A percentile compares a stretch with the other conserved stretches of the same genome.
Evolutionary conservation across 164 flowering plant species (phyloP).

Genomic region (Umbilicus rupestris): DNA sequence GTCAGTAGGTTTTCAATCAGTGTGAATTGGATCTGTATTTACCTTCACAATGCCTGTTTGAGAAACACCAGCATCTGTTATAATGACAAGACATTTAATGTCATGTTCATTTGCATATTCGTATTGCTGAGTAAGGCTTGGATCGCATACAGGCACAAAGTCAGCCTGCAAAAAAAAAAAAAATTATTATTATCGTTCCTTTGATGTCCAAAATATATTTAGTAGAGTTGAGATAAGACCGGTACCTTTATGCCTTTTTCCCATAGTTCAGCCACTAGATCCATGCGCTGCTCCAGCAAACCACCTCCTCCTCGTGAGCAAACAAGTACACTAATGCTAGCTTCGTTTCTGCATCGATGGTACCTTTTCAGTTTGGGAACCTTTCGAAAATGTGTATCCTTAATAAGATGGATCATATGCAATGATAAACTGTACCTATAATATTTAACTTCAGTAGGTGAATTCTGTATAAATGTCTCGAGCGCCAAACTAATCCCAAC

Average conservation of each 20-base stretch:
- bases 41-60: slow-evolving; percentile 72
- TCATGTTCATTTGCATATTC: slow-evolving; percentile 97
- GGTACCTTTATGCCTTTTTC: slow-evolving; percentile 66
- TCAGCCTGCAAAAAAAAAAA: slow-evolving; percentile 55
- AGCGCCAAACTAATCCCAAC: slow-evolving; percentile 88
- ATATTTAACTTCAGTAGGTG: slow-evolving; percentile 43
- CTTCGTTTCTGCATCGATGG: slow-evolving; percentile 45
- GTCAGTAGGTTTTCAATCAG: neutral
- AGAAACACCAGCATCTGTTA: slow-evolving; percentile 64
- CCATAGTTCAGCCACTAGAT: slow-evolving; percentile 79
- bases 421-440: slow-evolving; percentile 31
- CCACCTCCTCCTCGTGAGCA: slow-evolving; percentile 98
- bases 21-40: slow-evolving; percentile 7
- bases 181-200: slow-evolving; percentile 5
- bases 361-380: neutral
- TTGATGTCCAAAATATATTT: neutral
- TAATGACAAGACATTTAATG: slow-evolving; percentile 73
- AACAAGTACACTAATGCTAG: slow-evolving; percentile 46
- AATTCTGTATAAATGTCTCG: slow-evolving; percentile 61
- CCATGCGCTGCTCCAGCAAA: slow-evolving; percentile 81
- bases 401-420: neutral
- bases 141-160: slow-evolving; percentile 72
- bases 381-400: too few relatives aligned
- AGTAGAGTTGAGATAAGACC: neutral
- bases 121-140: slow-evolving; percentile 93